Conservation (phyloP, 1,139 yeast species). For the Hyphopichia burtonii region DNA sequence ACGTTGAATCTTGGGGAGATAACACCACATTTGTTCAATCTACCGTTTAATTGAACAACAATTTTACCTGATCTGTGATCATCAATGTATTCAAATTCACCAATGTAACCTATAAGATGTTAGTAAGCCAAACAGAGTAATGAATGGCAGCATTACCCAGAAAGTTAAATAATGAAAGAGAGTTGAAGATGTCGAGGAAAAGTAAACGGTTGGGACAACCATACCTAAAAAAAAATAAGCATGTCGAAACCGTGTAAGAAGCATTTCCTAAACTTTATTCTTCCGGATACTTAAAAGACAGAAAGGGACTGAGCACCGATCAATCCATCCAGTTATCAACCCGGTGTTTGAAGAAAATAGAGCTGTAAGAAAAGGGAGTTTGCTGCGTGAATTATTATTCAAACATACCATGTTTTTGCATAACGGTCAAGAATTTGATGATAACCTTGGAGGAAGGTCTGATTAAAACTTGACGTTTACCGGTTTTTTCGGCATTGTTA, state of each 20-base stretch:
- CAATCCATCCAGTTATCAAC: constrained; percentile 98
- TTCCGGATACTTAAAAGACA: constrained; percentile 98
- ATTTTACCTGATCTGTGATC: constrained; percentile 99
- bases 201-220: constrained; percentile 59
- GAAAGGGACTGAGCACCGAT: constrained; percentile 86
- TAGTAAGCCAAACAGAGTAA: neutral
- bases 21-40: constrained; percentile 98
- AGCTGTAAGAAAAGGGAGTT: neutral
- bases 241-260: constrained; percentile 70
- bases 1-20: constrained; percentile 98
- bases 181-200: constrained; percentile 58
- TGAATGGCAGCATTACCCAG: neutral
- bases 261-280: constrained; percentile 62
- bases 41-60: constrained; percentile 94
- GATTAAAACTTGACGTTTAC: constrained; percentile 97
- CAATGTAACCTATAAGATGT: constrained; percentile 69
- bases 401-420: constrained; percentile 79
- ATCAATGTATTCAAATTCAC: constrained; percentile 97
- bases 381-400: neutral
- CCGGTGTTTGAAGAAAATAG: constrained; percentile 47
- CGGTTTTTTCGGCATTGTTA: constrained; percentile 99
- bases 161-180: constrained; percentile 1
- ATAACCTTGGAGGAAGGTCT: constrained; percentile 99
- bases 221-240: constrained; percentile 13
- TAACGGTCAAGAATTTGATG: constrained; percentile 92